Evolutionary conservation across 345 rosid genomes (phyloP), one percentile per base, ranked within the genome.

Genomic region (Citrus australasica): DNA sequence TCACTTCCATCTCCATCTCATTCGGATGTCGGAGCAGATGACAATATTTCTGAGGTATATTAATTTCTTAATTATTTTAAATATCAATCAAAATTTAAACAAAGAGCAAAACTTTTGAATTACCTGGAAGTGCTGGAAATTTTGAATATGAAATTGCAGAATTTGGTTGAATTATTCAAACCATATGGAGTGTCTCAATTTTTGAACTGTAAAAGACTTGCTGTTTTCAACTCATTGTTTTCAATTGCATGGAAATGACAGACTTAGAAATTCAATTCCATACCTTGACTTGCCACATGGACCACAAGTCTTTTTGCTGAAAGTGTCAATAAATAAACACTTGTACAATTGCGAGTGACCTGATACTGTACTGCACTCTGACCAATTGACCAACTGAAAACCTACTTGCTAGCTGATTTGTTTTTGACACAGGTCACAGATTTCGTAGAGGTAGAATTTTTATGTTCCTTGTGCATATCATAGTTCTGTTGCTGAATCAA

Each of bases 21-120:
- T 82, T 90, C 94, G 0, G 98, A 93, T 73, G 69, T 79, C 0
- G 92, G 84, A 53, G 77, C 85, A 6, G 98, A 97, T 46, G 98
- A 92, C 78, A 91, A 78, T 85, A 86, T 89, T 74, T 93, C 98
- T 3, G 98, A 97, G 98, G 99, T 97, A 90, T 30, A 53, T 38
- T 9, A 33, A 74, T 33, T 10, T 27, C 56, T 58, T 40, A 33
- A 35, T 33, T 35, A 22, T 66, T 1, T 35, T 62, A 32, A 4
- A 40, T 62, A n/a, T 28, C 16, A 9, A 8, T 60, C 22, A 42
- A 42, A 60, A 60, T 7, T 46, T 17, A 35, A 69, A 46, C 46
- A 6, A 63, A 65, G 24, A 30, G 63, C 21, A 17, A 51, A 55
- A 76, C 5, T n/a, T 33, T 46, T 24, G 13, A 67, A 35, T 60